phyloP scores from a whole-genome alignment of 2,329 filamentous ascomycete genomes.

The Paraphoma chrysanthemicola region DNA sequence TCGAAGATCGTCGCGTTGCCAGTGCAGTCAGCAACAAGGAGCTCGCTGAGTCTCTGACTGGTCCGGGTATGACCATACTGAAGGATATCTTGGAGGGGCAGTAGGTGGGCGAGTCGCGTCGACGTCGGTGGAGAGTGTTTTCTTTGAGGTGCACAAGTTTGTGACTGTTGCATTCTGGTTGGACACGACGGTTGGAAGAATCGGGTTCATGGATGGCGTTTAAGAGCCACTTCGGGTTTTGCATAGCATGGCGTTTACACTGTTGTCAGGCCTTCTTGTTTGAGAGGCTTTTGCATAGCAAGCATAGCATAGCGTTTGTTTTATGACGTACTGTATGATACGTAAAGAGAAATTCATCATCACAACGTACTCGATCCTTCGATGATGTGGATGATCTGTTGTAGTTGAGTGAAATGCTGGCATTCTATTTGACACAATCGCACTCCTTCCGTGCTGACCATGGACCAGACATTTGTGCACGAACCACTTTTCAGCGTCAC shows the following conservation, averaged over 20 bases:
- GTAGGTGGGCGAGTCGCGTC: slow-evolving; percentile 11
- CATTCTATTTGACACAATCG: no score
- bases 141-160: neutral
- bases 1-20: slow-evolving; percentile 79
- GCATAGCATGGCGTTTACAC: slow-evolving; percentile 11
- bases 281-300: slow-evolving; percentile 3
- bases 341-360: neutral
- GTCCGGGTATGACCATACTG: slow-evolving; percentile 54
- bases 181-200: neutral
- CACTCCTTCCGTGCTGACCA: no score
- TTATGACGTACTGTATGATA: neutral
- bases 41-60: slow-evolving; percentile 71
- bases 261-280: neutral
- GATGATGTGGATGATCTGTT: no score
- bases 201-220: neutral
- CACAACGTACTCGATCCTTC: neutral
- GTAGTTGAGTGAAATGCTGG: no score
- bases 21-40: slow-evolving; percentile 84
- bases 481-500: no score
- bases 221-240: neutral
- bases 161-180: neutral
- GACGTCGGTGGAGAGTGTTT: neutral
- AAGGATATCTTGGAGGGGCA: slow-evolving; percentile 38
- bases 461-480: no score
- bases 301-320: slow-evolving; percentile 3